Base-by-base conservation (phyloP, 1,284 basidiomycete genomes). In the Trichosporon coremiiforme region DNA sequence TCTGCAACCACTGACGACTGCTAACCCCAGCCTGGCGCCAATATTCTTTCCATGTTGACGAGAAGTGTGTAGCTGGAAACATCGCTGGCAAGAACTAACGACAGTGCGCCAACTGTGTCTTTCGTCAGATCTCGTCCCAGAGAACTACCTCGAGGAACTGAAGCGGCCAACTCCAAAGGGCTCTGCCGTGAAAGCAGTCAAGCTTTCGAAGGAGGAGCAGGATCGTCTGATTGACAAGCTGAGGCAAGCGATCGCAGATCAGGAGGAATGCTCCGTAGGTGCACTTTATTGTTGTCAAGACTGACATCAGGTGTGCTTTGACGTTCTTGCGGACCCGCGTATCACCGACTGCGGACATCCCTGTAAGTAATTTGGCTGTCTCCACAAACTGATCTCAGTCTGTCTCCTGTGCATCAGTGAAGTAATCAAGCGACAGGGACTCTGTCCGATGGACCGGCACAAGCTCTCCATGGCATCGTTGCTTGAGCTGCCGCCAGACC, bases 361-460 rank as follows among this genome's bases (percentile, higher is more conserved):
- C 68, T 95, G 80, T 82, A 53, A 72, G 78, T 72, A 25, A 2
- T 25, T 25, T 25, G 25, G 25, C 25, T 25, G 25, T 72, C 53
- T 0, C 25, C 1, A 4, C 1, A 12, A 45, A 33, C 70, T 72
- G n/a, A 64, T 66, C 25, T 1, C 70, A 82, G 80, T 91, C 82
- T 94, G 93, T 78, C 78, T 90, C 15, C 71, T 74, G 0, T 74
- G 82, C 86, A 75, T 95, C 68, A 66, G 74, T 33, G 75, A 78
- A 89, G 90, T 89, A 64, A 87, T 94, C 50, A 78, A 84, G 50
- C 87, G 89, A 45, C 88, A 91, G 77, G 84, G 87, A 3, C 89
- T 87, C 74, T 95, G 93, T 78, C 93, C 93, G 0, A 91, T 94
- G 90, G 93, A 94, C 81, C 91, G 93, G 33, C 89, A 91, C 13